phyloP scores from a whole-genome alignment of 345 rosid genomes.

The Hypericum androsaemum region DNA sequence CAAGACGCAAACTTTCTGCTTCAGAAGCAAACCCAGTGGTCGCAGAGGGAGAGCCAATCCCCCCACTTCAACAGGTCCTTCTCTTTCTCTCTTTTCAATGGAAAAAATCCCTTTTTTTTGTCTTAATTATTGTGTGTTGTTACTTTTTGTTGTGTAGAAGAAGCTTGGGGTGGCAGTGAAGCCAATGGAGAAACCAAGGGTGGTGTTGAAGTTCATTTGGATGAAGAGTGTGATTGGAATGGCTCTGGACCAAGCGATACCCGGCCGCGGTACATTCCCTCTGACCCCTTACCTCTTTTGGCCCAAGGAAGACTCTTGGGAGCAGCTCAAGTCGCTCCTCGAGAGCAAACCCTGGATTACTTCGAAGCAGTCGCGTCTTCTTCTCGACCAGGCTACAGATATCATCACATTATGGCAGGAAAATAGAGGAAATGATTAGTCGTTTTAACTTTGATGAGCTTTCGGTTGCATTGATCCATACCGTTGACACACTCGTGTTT shows the following conservation, averaged over 20 bases:
- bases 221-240: conserved; percentile 79
- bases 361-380: conserved; percentile 48
- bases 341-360: conserved; percentile 88
- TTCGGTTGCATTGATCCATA: no score
- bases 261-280: conserved; percentile 70
- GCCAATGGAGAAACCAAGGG: conserved; percentile 62
- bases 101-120: no score
- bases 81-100: no score
- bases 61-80: conserved; percentile 33
- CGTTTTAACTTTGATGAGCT: conserved; percentile 1
- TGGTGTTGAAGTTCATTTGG: conserved; percentile 82
- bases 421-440: conserved; percentile 31
- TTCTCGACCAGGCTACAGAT: conserved; percentile 86
- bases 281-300: conserved; percentile 80
- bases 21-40: conserved; percentile 17
- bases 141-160: conserved; percentile 16
- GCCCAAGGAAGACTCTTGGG: conserved; percentile 84
- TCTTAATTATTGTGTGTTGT: background rate
- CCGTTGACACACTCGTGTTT: no score
- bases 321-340: conserved; percentile 59
- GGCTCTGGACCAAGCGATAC: conserved; percentile 59
- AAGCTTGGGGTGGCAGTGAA: conserved; percentile 67
- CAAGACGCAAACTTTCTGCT: conserved; percentile 20
- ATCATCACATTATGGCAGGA: conserved; percentile 79
- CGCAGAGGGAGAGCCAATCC: conserved; percentile 16